Conservation (phyloP, 495 filamentous ascomycete genomes). For the Rhypophila decipiens region DNA sequence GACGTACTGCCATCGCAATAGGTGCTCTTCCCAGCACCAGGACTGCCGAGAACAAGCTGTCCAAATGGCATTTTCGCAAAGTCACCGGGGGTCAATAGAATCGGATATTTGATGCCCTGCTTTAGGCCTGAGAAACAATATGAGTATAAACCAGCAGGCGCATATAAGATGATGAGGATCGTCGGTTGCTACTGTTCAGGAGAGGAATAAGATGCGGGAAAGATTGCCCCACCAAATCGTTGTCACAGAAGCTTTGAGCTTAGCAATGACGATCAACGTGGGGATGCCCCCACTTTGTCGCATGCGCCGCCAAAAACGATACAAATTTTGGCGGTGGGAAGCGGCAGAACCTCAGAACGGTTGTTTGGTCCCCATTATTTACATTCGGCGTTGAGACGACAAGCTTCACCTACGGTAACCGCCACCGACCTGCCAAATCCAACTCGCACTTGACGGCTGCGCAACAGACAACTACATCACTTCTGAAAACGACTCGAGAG, state of each 20-base stretch:
- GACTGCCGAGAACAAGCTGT: slow-evolving; percentile 85
- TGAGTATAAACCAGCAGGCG: background rate
- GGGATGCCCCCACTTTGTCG: too few relatives aligned
- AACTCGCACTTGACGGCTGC: too few relatives aligned
- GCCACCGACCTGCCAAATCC: too few relatives aligned
- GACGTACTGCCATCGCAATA: slow-evolving; percentile 84
- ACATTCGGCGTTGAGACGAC: background rate
- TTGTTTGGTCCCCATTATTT: background rate
- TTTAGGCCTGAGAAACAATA: background rate
- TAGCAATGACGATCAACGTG: background rate
- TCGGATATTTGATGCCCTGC: too few relatives aligned
- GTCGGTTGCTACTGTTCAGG: too few relatives aligned
- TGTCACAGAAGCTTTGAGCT: too few relatives aligned
- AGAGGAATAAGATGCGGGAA: too few relatives aligned
- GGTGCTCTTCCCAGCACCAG: slow-evolving; percentile 92
- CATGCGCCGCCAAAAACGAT: too few relatives aligned
- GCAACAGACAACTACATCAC: too few relatives aligned
- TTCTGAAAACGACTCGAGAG: background rate
- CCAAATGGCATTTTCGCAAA: slow-evolving; percentile 40
- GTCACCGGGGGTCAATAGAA: too few relatives aligned
- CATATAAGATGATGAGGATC: background rate
- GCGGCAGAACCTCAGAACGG: slow-evolving; percentile 2
- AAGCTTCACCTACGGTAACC: too few relatives aligned
- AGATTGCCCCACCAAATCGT: too few relatives aligned
- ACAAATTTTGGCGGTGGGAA: slow-evolving; percentile 18